These are phyloP conservation scores for Metarhizium anisopliae DNA, from an alignment of 2,329 filamentous ascomycete species.

Conservation along the genomic window DNA sequence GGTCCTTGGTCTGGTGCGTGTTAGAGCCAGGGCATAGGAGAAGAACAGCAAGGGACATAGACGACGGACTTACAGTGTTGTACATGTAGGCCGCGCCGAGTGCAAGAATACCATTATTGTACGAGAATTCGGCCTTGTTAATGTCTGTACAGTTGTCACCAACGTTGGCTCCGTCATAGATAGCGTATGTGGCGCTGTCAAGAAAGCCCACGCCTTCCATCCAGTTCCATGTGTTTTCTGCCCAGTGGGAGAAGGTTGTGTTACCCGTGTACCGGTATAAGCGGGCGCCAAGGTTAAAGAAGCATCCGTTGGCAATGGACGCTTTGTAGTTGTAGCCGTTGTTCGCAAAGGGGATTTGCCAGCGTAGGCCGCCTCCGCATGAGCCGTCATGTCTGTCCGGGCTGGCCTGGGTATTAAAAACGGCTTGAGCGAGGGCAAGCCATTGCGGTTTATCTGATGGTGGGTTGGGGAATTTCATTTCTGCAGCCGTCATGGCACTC, in stretches of 20 bases:
- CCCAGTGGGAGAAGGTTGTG: constrained; percentile 54
- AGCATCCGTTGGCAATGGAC: constrained; percentile 47
- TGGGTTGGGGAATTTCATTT: constrained; percentile 48
- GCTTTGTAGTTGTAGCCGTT: constrained; percentile 71
- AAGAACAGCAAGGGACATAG: not conserved
- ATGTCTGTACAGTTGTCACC: constrained; percentile 44
- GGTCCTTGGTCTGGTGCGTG: constrained; percentile 31
- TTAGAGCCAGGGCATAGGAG: constrained; percentile 10
- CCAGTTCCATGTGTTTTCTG: constrained; percentile 56
- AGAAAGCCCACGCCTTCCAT: constrained; percentile 47
- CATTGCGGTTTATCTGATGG: constrained; percentile 21
- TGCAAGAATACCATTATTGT: constrained; percentile 49
- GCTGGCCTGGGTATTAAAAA: too few relatives aligned
- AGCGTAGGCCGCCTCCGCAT: constrained; percentile 56
- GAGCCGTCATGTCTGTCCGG: constrained; percentile 36
- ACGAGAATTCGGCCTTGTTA: constrained; percentile 50
- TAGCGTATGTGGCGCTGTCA: constrained; percentile 41
- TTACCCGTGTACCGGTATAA: constrained; percentile 63
- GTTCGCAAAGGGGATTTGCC: constrained; percentile 71
- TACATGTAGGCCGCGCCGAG: constrained; percentile 57
- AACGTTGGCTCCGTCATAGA: constrained; percentile 49
- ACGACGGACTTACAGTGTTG: constrained; percentile 37
- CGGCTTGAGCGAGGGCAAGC: too few relatives aligned
- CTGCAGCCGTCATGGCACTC: constrained; percentile 51
- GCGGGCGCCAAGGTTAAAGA: constrained; percentile 57